These are phyloP conservation scores for Termitomyces sp. DNA, from an alignment of 1,284 basidiomycete species.

Conservation along the genomic window DNA sequence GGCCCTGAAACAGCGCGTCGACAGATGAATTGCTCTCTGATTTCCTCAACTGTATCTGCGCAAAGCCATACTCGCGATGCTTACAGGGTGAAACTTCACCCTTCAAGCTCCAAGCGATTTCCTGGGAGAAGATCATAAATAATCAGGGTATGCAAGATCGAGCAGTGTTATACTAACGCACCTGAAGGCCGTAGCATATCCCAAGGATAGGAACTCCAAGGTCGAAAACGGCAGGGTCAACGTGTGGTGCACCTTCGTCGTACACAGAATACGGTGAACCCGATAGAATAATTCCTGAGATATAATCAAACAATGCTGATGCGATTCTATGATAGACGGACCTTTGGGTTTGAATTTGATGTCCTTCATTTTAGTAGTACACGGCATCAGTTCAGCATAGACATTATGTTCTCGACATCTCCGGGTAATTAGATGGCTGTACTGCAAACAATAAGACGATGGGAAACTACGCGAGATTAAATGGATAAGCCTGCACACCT, in stretches of 20 bases:
- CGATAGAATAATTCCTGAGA: constrained; percentile 89
- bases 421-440: constrained; percentile 97
- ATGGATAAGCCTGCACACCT: constrained; percentile 49
- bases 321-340: constrained; percentile 23
- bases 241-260: constrained; percentile 88
- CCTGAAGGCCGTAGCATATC: constrained; percentile 98
- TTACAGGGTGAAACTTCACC: constrained; percentile 88
- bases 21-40: constrained; percentile 53
- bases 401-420: constrained; percentile 98
- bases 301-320: constrained; percentile 7
- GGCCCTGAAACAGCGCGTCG: constrained; percentile 81
- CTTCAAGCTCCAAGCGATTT: constrained; percentile 89
- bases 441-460: constrained; percentile 43
- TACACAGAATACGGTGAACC: constrained; percentile 99
- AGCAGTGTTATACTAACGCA: constrained; percentile 22
- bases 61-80: constrained; percentile 94
- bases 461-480: not conserved
- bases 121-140: constrained; percentile 39
- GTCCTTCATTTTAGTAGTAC: constrained; percentile 89
- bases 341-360: constrained; percentile 95
- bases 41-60: constrained; percentile 74
- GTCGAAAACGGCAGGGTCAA: constrained; percentile 93
- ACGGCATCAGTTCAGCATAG: constrained; percentile 97
- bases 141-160: not conserved
- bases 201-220: constrained; percentile 91